Percentiles rank a stretch among this genome's conserved stretches.
Conservation (phyloP, 164 flowering plant genomes). For the Protea cynaroides region DNA sequence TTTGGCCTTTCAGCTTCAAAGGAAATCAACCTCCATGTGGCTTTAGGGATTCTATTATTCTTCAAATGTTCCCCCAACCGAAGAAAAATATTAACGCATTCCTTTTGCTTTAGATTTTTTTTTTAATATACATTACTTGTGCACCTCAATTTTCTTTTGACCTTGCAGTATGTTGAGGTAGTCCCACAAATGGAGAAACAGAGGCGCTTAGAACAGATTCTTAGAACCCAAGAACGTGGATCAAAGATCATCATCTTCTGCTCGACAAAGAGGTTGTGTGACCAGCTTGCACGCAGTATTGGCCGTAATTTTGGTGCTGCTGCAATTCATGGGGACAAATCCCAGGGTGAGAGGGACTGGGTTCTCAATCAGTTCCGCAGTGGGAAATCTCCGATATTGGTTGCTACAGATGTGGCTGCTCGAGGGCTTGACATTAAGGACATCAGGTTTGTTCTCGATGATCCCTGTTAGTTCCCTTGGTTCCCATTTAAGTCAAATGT, state of each 20-base stretch:
- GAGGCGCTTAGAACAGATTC: constrained; percentile 7
- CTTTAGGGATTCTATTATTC: too few relatives aligned
- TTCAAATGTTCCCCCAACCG: too few relatives aligned
- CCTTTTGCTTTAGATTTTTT: too few relatives aligned
- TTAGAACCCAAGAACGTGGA: constrained; percentile 5
- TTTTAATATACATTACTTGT: too few relatives aligned
- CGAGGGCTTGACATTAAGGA: constrained; percentile 91
- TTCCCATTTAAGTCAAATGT: too few relatives aligned
- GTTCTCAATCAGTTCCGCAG: constrained; percentile 77
- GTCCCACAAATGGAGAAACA: constrained; percentile 5
- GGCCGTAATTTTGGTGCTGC: constrained; percentile 83
- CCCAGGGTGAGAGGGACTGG: constrained; percentile 89
- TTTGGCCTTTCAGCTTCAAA: too few relatives aligned
- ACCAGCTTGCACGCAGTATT: constrained; percentile 41
- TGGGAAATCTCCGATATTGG: constrained; percentile 75
- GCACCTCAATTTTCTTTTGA: background rate
- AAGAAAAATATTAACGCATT: too few relatives aligned
- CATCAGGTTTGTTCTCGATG: constrained; percentile 48
- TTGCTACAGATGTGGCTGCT: constrained; percentile 97
- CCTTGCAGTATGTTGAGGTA: constrained; percentile 31
- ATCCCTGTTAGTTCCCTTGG: background rate
- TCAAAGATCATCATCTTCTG: background rate
- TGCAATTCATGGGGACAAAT: constrained; percentile 92
- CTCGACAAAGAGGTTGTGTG: background rate
- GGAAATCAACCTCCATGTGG: too few relatives aligned